Evolutionary conservation across 768 basidiomycete species (phyloP), one percentile per base, ranked within the genome.

Genomic region (Russula compacta): DNA sequence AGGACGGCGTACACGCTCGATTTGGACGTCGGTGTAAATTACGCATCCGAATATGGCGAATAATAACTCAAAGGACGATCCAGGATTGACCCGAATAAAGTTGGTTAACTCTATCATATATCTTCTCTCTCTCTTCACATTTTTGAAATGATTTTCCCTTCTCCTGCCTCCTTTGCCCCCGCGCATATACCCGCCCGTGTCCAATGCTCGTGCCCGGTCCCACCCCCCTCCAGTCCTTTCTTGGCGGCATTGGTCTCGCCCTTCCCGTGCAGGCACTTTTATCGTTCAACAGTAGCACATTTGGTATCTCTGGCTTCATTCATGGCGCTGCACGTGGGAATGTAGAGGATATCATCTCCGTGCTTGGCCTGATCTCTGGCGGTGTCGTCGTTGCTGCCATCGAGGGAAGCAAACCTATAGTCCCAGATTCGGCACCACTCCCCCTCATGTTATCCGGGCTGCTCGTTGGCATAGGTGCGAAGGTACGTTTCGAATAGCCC

Each of bases 221-320:
- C 29, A 67, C 66, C 17, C 80, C 81, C 17, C 66, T 82, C 32
- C 75, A 77, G 52, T 82, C 83, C 19, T 75, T 84, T 57, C 68
- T 84, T 21, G 83, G 83, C 17, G 84, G 84, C 7, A 54, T 82
- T 32, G 75, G 78, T 48, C 72, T 85, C 21, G 71, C 82, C 24
- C 53, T 84, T 38, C 75, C 84, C 1, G 77, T 79, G 3, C 80
- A 84, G 64, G 70, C 78, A 15, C 72, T 85, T 5, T 69, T 82
- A 35, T 67, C 81, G 14, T 73, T 83, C 43, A 84, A 83, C 58
- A 82, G 83, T 24, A 75, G 73, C 58, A 77, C 79, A 50, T 81
- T 83, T 62, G 84, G 84, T 1, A 79, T 85, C 55, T 84, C 83
- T 29, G 83, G 83, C 17, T 84, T 84, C 64, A 66, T 85, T 3